Evolutionary conservation across 192 early-diverging fungal genomes (phyloP), one percentile per base, ranked within the genome.

Genomic region (Linnemannia elongata): DNA sequence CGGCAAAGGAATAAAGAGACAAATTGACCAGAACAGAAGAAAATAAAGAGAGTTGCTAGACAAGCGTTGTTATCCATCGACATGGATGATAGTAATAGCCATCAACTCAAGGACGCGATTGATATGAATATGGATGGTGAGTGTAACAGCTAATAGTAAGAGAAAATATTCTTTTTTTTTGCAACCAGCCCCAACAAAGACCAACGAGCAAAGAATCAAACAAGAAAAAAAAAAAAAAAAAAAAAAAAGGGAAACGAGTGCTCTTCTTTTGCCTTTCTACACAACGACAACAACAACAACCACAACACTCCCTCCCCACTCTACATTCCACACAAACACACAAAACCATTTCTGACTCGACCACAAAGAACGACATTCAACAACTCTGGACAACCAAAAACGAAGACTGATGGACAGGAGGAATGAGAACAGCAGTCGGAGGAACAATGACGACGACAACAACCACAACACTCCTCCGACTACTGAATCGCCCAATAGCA

Each of bases 251-350:
- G 57, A 60, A 5, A 60, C 57, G 57, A 66, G 60, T 30, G 60
- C 60, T 66, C 60, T 66, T 5, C 30, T 66, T 66, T 66, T 12
- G 30, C 30, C 27, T 66, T 33, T 66, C 30, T 3, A 33, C 60
- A 66, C n/a, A 60, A 60, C 57, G 30, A 57, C 24, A 57, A 66
- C 27, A 57, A 66, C n/a, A 60, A 60, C 57, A 60, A 57, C 24
- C 27, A 66, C 27, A 57, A 10, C 55, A 10, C 60, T 12, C 8
- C n/a, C n/a, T 35, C 13, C 12, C 9, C 60, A 27, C 27, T 66
- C 10, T 27, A 9, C 30, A 66, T 33, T 66, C 60, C 60, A 66
- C 60, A 27, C 55, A 55, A 24, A 55, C 55, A 27, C 24, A 60
- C 20, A 22, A 22, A 54, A 54, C 52, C 52, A 55, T 1, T 2